phyloP scores from a whole-genome alignment of 176 grass and related monocot genomes.

The Musa itinerans region DNA sequence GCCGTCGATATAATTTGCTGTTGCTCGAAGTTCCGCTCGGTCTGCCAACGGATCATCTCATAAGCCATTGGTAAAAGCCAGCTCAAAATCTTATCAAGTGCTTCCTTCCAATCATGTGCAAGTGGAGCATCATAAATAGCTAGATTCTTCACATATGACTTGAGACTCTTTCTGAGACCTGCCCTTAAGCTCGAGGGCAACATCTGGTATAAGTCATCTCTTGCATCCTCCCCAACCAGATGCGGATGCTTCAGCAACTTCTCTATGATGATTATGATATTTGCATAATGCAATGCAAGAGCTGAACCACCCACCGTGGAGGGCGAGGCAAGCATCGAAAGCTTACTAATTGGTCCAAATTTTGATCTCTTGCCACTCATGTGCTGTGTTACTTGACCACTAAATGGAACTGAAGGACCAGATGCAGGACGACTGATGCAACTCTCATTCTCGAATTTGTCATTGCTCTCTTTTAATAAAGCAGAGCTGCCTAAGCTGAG shows the following conservation, averaged over 20 bases:
- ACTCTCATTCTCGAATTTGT: constrained; percentile 48
- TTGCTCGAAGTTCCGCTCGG: constrained; percentile 83
- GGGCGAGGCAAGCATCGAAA: constrained; percentile 49
- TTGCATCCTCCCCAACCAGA: constrained; percentile 77
- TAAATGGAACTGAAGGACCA: constrained; percentile 45
- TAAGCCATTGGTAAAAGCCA: constrained; percentile 91
- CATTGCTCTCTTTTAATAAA: constrained; percentile 32
- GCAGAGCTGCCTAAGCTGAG: constrained; percentile 55
- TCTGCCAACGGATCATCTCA: constrained; percentile 81
- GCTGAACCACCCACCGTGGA: constrained; percentile 76
- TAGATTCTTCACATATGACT: constrained; percentile 44
- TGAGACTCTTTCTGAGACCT: constrained; percentile 39
- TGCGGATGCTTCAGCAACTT: constrained; percentile 87
- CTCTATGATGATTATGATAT: constrained; percentile 82
- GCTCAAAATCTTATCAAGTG: constrained; percentile 55
- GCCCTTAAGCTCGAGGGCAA: constrained; percentile 57
- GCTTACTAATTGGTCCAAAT: constrained; percentile 67
- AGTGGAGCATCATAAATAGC: constrained; percentile 89
- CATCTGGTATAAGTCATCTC: constrained; percentile 97
- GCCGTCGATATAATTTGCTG: constrained; percentile 70
- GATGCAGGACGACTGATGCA: constrained; percentile 44
- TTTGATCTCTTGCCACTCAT: constrained; percentile 25
- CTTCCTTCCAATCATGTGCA: constrained; percentile 85
- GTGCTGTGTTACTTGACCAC: constrained; percentile 27
- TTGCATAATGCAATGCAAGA: constrained; percentile 75